Percentiles rank a stretch among this genome's conserved stretches.
phyloP scores from a whole-genome alignment of 305 asterid species.

The Fraxinus velutina region DNA sequence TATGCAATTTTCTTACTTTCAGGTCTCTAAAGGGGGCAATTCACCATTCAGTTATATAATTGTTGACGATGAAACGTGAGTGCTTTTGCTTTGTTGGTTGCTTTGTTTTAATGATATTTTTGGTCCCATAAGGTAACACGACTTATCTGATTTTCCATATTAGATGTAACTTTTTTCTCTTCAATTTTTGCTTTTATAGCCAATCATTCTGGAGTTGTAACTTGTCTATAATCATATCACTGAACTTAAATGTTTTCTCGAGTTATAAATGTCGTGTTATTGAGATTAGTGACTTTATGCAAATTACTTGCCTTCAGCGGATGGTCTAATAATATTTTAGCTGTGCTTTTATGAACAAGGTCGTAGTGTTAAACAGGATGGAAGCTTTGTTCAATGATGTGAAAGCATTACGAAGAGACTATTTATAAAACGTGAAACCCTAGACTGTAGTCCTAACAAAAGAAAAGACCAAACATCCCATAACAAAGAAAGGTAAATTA shows the following conservation, averaged over 20 bases:
- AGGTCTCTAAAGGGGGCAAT: conserved; percentile 96
- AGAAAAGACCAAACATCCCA: not conserved
- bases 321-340: not conserved
- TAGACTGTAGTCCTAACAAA: not conserved
- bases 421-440: not conserved
- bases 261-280: conserved; percentile 4
- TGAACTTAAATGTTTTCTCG: not conserved
- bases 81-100: conserved; percentile 24
- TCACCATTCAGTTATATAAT: conserved; percentile 93
- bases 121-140: not conserved
- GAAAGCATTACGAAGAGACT: not conserved
- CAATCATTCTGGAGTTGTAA: not conserved
- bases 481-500: not conserved
- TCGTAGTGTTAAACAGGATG: not conserved
- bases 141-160: not conserved
- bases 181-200: not conserved
- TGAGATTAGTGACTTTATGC: not conserved
- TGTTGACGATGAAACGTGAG: conserved; percentile 92
- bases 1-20: conserved; percentile 27
- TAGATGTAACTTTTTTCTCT: not conserved
- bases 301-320: not conserved
- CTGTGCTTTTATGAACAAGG: not conserved
- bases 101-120: conserved; percentile 3
- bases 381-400: not conserved
- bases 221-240: not conserved